A percentile compares a stretch with the other conserved stretches of the same genome.
These are phyloP conservation scores for Lophiotrema nucula DNA, from an alignment of 495 filamentous ascomycete genomes.

Conservation along the genomic window DNA sequence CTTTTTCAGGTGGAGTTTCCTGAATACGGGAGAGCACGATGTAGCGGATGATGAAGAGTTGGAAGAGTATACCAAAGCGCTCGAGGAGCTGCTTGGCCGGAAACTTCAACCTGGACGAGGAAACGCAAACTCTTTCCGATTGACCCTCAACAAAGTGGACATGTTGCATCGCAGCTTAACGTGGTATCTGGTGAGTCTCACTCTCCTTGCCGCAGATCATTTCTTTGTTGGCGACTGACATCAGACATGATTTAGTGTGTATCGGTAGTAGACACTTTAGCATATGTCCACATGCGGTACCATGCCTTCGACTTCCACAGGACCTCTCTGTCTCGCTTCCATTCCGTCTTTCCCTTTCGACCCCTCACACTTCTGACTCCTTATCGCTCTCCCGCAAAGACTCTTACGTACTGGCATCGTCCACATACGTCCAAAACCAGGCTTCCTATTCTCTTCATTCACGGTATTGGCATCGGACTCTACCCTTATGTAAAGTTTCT, in stretches of 20 bases:
- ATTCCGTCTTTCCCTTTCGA: conserved; percentile 54
- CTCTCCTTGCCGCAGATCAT: too few species aligned
- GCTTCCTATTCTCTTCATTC: conserved; percentile 61
- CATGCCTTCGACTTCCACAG: conserved; percentile 47
- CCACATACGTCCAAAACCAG: conserved; percentile 56
- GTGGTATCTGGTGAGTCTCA: conserved; percentile 60
- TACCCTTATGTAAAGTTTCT: conserved; percentile 61
- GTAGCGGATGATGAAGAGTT: conserved; percentile 54
- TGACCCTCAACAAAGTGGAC: conserved; percentile 61
- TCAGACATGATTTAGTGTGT: conserved; percentile 36
- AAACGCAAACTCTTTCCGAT: conserved; percentile 53
- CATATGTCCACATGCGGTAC: conserved; percentile 44
- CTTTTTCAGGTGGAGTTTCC: conserved; percentile 64
- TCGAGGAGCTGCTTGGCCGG: conserved; percentile 52
- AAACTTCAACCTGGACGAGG: conserved; percentile 52
- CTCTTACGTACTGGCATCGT: conserved; percentile 62
- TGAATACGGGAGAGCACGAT: conserved; percentile 38
- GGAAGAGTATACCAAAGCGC: conserved; percentile 50
- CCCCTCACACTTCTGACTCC: conserved; percentile 46
- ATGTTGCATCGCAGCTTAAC: conserved; percentile 59
- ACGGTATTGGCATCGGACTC: conserved; percentile 68
- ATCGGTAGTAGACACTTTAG: conserved; percentile 49
- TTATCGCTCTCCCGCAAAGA: conserved; percentile 47
- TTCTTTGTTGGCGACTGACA: too few species aligned
- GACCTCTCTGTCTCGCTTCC: conserved; percentile 37